A percentile compares a stretch with the other conserved stretches of the same genome.
Conservation (phyloP, 106 monocot genomes). For the Dactylorhiza incarnata region DNA sequence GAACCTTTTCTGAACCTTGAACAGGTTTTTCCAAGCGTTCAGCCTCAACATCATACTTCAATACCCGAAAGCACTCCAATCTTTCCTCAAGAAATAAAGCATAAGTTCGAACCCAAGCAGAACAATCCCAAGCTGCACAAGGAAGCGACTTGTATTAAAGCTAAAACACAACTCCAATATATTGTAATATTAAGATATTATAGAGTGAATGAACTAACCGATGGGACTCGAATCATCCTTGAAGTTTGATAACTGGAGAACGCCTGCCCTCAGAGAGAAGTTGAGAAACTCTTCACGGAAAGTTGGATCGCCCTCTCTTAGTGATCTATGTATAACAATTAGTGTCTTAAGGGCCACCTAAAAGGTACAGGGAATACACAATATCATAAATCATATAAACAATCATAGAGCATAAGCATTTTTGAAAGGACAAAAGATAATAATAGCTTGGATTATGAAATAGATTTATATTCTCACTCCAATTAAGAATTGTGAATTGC, state of each 20-base stretch:
- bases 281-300: conserved; percentile 90
- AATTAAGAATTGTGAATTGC: background rate
- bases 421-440: background rate
- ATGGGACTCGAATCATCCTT: conserved; percentile 94
- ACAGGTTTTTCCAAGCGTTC: conserved; percentile 52
- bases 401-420: background rate
- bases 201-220: conserved; percentile 26
- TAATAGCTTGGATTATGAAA: background rate
- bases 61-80: conserved; percentile 81
- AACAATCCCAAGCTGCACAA: conserved; percentile 92
- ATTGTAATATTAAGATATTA: background rate
- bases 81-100: conserved; percentile 93
- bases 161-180: background rate
- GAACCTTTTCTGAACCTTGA: conserved; percentile 63
- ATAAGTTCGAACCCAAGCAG: conserved; percentile 97
- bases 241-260: conserved; percentile 82
- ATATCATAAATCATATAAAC: background rate
- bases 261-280: conserved; percentile 51
- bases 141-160: background rate
- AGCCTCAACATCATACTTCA: conserved; percentile 93
- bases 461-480: background rate
- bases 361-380: background rate
- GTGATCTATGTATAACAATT: conserved; percentile 79
- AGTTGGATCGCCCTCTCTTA: conserved; percentile 92
- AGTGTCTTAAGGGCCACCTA: conserved; percentile 92